These are phyloP conservation scores for Solanum corneliomulleri DNA, from an alignment of 257 asterid species.

Conservation along the genomic window DNA sequence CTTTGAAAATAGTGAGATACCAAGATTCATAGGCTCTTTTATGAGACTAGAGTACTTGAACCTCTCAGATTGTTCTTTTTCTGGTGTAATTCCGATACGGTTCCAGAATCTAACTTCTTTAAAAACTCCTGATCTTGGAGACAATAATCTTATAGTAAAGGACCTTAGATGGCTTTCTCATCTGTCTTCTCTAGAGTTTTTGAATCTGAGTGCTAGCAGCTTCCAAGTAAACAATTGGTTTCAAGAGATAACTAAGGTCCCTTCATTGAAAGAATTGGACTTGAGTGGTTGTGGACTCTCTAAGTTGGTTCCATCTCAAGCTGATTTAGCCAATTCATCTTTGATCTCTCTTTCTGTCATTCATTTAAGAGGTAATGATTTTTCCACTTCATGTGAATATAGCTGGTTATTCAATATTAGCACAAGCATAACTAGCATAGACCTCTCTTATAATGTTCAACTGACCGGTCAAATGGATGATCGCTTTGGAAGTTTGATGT, in stretches of 20 bases:
- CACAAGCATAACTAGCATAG: not conserved
- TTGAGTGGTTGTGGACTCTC: not conserved
- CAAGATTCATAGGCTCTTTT: not conserved
- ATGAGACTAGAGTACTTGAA: not conserved
- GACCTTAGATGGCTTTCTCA: not conserved
- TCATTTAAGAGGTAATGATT: not conserved
- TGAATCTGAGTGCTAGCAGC: not conserved
- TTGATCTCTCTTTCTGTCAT: not conserved
- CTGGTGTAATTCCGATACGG: slow-evolving; percentile 11
- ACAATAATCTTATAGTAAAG: not conserved
- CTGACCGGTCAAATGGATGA: not conserved
- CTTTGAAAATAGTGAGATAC: not conserved
- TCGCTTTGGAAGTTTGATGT: not conserved
- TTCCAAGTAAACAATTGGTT: not conserved
- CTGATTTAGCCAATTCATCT: not conserved
- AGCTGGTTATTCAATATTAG: slow-evolving; percentile 7
- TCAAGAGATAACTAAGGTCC: not conserved
- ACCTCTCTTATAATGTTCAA: not conserved
- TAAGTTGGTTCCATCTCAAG: not conserved
- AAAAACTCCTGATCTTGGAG: not conserved
- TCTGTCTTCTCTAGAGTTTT: not conserved
- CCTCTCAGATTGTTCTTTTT: not conserved
- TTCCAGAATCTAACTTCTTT: not conserved
- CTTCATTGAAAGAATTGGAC: not conserved
- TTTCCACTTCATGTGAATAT: not conserved